Conservation (phyloP, 2,329 filamentous ascomycete genomes). For the Apiospora phragmitis region DNA sequence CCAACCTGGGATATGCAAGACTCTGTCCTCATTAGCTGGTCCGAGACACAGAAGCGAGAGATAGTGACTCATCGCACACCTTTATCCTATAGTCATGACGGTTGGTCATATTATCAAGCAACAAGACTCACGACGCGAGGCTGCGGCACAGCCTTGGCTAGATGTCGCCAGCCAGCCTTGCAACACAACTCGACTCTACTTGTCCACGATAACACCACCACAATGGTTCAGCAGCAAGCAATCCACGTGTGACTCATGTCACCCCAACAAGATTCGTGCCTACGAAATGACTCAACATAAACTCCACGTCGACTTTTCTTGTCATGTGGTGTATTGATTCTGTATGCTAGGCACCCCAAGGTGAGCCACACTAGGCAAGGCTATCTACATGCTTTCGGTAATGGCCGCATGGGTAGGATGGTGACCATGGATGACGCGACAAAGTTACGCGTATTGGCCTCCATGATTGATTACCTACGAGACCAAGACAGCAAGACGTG, state of each 20-base stretch:
- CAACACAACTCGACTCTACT: not conserved
- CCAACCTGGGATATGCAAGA: not conserved
- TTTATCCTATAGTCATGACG: not conserved
- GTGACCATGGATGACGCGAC: no score
- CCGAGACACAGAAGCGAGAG: not conserved
- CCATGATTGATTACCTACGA: not conserved
- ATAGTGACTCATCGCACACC: not conserved
- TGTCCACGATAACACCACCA: not conserved
- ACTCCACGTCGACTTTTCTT: not conserved
- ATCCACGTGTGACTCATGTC: not conserved
- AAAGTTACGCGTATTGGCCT: not conserved
- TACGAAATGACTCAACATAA: not conserved
- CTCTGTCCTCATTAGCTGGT: no score
- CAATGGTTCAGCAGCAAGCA: not conserved
- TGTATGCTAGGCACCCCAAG: not conserved
- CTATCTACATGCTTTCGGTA: not conserved
- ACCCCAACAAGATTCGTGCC: not conserved
- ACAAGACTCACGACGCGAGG: not conserved
- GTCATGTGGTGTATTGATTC: not conserved
- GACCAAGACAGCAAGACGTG: not conserved
- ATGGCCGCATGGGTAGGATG: no score
- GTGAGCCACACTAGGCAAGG: not conserved
- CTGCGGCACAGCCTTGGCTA: slow-evolving; percentile 1
- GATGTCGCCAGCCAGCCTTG: not conserved
- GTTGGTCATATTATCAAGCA: not conserved